A percentile compares a stretch with the other conserved stretches of the same genome.
Conservation (phyloP, 306 rosid species). For the Rosa persica region DNA sequence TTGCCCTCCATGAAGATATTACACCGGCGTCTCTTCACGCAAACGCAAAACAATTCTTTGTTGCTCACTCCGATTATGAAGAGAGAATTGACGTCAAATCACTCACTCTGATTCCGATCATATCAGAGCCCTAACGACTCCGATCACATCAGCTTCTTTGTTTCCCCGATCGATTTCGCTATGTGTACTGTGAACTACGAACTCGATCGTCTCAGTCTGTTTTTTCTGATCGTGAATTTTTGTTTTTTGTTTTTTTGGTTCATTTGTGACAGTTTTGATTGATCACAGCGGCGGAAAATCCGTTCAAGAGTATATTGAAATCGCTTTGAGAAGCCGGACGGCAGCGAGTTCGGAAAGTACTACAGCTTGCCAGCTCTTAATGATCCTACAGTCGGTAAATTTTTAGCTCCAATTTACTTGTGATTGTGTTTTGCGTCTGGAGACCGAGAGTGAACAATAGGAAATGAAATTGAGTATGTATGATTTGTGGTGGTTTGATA, state of each 20-base stretch:
- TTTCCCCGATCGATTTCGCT: constrained; percentile 5
- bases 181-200: constrained; percentile 7
- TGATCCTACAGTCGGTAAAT: constrained; percentile 81
- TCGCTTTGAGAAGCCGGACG: constrained; percentile 77
- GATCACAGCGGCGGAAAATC: constrained; percentile 53
- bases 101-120: not conserved
- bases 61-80: no score
- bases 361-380: constrained; percentile 86
- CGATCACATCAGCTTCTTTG: not conserved
- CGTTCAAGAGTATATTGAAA: constrained; percentile 67
- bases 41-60: no score
- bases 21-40: no score
- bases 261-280: not conserved
- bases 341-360: constrained; percentile 84
- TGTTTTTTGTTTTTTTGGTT: not conserved
- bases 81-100: not conserved
- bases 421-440: constrained; percentile 4
- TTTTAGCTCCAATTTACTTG: not conserved
- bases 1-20: no score
- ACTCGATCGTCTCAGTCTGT: not conserved
- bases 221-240: not conserved
- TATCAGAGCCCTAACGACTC: constrained; percentile 5
- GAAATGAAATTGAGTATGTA: not conserved
- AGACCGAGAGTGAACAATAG: constrained; percentile 20
- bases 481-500: not conserved